Base-by-base conservation (phyloP, 805 yeast genomes). In the Wickerhamomyces rabaulensis region DNA sequence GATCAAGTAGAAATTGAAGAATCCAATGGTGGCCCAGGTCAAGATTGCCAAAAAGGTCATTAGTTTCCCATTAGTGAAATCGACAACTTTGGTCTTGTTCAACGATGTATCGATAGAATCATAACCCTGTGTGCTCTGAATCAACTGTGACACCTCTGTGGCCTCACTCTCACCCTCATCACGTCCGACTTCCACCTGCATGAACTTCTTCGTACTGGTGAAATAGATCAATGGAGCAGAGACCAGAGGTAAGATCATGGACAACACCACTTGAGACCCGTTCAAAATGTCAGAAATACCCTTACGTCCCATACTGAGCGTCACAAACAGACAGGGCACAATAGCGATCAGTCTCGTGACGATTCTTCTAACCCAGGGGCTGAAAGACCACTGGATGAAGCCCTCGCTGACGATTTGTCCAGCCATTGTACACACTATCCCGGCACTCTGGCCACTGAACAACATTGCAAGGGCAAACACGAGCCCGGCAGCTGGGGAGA, bases 331-430 rank as follows among this genome's bases (percentile, higher is more conserved):
- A 66, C 97, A 90, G 2, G 97, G 97, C 1, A 82, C 71, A 27
- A 90, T 84, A 2, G 97, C 96, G 21, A 90, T 70, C n/a, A 80
- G 73, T 58, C 97, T 74, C 0, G 97, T 90, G 22, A 87, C 71
- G 39, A 90, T 69, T 50, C 96, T 75, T 46, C 95, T 77, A 2
- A 84, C 71, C 68, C 90, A 90, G 2, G 97, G 97, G 31, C 86
- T 80, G 50, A 89, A 74, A 7, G 85, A 70, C 86, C 95, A 87
- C 50, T 77, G 72, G 22, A 88, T 72, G 57, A 89, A 91, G 1
- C 97, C 97, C 63, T 90, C 96, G 58, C 88, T 81, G 9, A 90
- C 95, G 80, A 88, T 87, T 63, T 90, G 97, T 33, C 97, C 96
- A 2, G 97, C 91, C 57, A 91, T 74, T 0, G 97, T 91, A 61